phyloP scores from a whole-genome alignment of 108 stramenopile species.

The Hondaea fermentalgiana region DNA sequence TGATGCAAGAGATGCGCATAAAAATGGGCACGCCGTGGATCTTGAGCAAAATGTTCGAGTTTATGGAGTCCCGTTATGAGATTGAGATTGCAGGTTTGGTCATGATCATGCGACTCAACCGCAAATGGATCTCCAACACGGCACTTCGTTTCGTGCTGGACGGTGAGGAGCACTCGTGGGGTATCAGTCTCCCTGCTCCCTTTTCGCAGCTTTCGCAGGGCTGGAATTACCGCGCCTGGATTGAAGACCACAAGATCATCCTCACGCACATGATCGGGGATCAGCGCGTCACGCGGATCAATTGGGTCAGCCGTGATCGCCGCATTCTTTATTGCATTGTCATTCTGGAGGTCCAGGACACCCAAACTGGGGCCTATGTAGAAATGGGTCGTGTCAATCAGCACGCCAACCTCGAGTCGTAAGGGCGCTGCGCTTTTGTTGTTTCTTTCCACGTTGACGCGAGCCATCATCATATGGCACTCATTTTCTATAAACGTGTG shows the following conservation, averaged over 20 bases:
- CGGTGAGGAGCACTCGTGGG: not conserved
- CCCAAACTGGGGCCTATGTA: not conserved
- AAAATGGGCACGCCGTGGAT: slow-evolving; percentile 15
- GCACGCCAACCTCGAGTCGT: not conserved
- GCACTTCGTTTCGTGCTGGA: not conserved
- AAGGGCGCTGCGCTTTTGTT: not conserved
- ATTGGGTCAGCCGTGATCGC: slow-evolving; percentile 9
- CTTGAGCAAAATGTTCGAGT: slow-evolving; percentile 9
- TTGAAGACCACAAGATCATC: slow-evolving; percentile 13
- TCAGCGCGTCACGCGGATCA: not conserved
- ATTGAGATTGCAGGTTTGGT: not conserved
- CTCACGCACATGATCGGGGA: slow-evolving; percentile 11
- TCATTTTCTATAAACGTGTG: no score
- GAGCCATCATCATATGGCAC: no score
- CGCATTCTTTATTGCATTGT: not conserved
- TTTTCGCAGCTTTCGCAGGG: slow-evolving; percentile 16
- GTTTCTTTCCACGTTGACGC: no score
- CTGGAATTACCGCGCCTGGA: slow-evolving; percentile 10
- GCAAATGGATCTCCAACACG: slow-evolving; percentile 14
- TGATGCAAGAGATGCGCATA: not conserved
- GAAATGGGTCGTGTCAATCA: slow-evolving; percentile 11
- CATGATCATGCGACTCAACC: not conserved
- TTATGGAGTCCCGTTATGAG: slow-evolving; percentile 2
- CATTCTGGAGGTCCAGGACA: not conserved
- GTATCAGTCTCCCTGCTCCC: not conserved